Conservation (phyloP, 2,329 filamentous ascomycete genomes). For the Aureobasidium sp. region DNA sequence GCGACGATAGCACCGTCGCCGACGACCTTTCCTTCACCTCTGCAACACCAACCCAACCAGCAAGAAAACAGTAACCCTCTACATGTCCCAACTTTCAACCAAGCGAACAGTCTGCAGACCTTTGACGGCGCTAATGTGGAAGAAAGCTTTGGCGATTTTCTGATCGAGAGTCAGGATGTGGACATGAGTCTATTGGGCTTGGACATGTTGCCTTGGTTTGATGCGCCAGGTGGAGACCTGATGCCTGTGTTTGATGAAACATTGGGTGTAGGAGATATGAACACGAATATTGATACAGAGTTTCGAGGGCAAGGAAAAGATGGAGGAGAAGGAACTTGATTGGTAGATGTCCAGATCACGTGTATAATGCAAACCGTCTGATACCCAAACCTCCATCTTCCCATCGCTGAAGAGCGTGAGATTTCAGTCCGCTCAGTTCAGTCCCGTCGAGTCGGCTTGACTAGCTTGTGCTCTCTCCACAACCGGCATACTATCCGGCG, state of each 20-base stretch:
- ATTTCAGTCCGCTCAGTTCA: no score
- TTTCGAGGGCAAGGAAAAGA: neutral
- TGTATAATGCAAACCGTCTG: no score
- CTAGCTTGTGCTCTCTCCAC: neutral
- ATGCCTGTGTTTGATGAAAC: conserved; percentile 1
- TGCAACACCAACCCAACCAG: neutral
- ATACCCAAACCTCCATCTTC: no score
- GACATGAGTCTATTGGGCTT: conserved; percentile 63
- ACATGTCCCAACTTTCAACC: neutral
- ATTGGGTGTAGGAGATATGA: neutral
- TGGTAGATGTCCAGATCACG: no score
- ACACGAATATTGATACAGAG: no score
- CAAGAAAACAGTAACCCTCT: neutral
- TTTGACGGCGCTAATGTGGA: conserved; percentile 14
- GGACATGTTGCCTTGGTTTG: conserved; percentile 69
- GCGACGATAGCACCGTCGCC: neutral
- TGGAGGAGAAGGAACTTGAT: neutral
- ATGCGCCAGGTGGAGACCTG: conserved; percentile 28
- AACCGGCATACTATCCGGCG: neutral
- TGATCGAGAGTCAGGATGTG: conserved; percentile 70
- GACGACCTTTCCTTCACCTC: neutral
- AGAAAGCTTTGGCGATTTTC: conserved; percentile 45
- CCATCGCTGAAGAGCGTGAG: no score
- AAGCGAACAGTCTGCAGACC: neutral
- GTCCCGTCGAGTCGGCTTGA: no score